Conservation (phyloP, 2,329 filamentous ascomycete species). For the Colletotrichum cereale region DNA sequence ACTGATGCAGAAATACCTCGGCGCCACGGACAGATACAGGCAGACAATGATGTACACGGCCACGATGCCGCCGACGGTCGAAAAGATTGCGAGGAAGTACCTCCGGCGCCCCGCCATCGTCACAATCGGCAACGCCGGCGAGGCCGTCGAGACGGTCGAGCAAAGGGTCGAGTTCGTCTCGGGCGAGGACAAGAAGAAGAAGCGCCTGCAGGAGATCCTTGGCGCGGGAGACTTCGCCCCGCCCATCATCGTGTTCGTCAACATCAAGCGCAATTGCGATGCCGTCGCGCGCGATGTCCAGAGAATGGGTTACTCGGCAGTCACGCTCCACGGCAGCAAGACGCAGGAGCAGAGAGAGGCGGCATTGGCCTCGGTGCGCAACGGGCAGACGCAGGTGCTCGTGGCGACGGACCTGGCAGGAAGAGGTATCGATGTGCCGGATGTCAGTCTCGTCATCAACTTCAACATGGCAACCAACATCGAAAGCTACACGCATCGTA, state of each 20-base stretch:
- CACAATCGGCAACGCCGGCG: conserved; percentile 92
- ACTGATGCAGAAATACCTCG: conserved; percentile 86
- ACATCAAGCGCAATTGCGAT: conserved; percentile 99
- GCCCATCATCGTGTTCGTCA: conserved; percentile 99
- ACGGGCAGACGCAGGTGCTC: conserved; percentile 84
- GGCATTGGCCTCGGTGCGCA: conserved; percentile 85
- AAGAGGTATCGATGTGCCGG: conserved; percentile 96
- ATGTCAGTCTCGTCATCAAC: conserved; percentile 94
- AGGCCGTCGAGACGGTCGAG: conserved; percentile 97
- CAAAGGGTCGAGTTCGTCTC: conserved; percentile 93
- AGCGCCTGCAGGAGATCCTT: conserved; percentile 92
- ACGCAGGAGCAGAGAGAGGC: conserved; percentile 98
- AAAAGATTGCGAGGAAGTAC: conserved; percentile 97
- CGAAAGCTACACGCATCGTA: conserved; percentile 95
- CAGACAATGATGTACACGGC: conserved; percentile 99
- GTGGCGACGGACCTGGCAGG: conserved; percentile 97
- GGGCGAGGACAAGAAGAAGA: conserved; percentile 96
- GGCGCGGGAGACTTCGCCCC: conserved; percentile 82
- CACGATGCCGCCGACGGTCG: conserved; percentile 93
- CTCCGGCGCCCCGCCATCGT: conserved; percentile 92
- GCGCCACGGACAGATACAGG: conserved; percentile 83
- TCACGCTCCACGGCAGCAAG: conserved; percentile 95
- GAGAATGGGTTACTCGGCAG: conserved; percentile 88
- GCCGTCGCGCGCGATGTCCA: conserved; percentile 95
- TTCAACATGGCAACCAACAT: conserved; percentile 98